Evolutionary conservation across 169 alveolate genomes (phyloP), one percentile per base, ranked within the genome.

Genomic region (Cryptosporidium xiaoi): DNA sequence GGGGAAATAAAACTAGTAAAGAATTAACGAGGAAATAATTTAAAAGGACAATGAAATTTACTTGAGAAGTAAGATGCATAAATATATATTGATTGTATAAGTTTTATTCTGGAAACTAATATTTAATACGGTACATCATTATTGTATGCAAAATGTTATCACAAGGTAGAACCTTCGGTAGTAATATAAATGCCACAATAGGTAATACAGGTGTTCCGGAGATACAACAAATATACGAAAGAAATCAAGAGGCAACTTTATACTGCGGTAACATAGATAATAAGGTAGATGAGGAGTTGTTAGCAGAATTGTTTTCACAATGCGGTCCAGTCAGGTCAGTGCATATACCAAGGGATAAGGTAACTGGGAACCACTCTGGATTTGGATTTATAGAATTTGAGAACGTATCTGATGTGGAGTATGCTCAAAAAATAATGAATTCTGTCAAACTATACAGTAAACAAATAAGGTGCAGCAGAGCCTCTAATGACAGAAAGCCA

Each of bases 331-430:
- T 98, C 33, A 96, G 96, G 51, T 96, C 96, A 71, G 99, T 98
- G 33, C 98, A 97, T 93, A 95, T 97, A 31, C 99, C 99, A 8
- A 93, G 98, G 90, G 99, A 98, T 82, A 97, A 97, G 67, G 93
- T 94, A 8, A 91, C 96, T 2, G 92, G 92, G 3, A 65, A 46
- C 33, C 90, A 65, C 60, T 50, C 92, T 87, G 99, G 99, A 0
- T 98, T 96, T 67, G 99, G 99, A 18, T 98, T 98, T 92, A 98
- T 98, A 62, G 99, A 98, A 89, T 97, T 96, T 83, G 97, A 97
- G 85, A 92, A 93, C 65, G 99, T 97, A 82, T 97, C 94, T 60
- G 99, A 97, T 91, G 99, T 99, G 4, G 99, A 98, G 82, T 98
- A 98, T 89, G 99, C 99, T 10, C 95, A 97, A 51, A 97, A 96